Percentiles rank a stretch among this genome's conserved stretches.
Conservation (phyloP, 1,139 yeast genomes). For the Ogataea hybrid region DNA sequence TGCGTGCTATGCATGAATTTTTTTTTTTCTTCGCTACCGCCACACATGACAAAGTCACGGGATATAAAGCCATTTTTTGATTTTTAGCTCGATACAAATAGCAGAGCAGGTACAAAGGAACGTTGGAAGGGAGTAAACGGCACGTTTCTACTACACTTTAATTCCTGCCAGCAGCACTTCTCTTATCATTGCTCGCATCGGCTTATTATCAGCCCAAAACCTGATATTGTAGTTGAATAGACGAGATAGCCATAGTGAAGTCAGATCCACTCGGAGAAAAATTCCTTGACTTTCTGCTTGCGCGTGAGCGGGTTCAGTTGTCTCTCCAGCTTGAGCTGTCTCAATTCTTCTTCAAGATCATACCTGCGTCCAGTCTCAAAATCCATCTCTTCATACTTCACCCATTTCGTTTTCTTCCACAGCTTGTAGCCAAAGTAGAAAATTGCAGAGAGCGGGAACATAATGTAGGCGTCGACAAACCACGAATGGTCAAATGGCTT, state of each 20-base stretch:
- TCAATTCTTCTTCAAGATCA: constrained; percentile 26
- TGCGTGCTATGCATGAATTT: background rate
- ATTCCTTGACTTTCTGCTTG: constrained; percentile 1
- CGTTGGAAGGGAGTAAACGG: too few species aligned
- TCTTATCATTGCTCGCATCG: too few species aligned
- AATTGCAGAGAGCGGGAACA: constrained; percentile 62
- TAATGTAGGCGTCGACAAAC: constrained; percentile 65
- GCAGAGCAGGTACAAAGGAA: too few species aligned
- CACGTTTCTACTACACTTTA: too few species aligned
- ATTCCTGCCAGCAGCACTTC: too few species aligned
- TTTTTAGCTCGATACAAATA: too few species aligned
- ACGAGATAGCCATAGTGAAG: too few species aligned
- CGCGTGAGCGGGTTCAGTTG: background rate
- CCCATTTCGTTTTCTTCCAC: constrained; percentile 25
- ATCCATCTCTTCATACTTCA: constrained; percentile 45
- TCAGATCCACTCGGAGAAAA: constrained; percentile 2
- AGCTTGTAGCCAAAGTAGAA: constrained; percentile 35
- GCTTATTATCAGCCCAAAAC: too few species aligned
- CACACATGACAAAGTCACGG: background rate
- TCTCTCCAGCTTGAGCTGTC: background rate
- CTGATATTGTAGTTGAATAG: too few species aligned
- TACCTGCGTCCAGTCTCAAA: constrained; percentile 44
- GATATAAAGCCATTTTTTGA: background rate
- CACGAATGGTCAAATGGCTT: constrained; percentile 58
- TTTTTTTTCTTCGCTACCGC: background rate